Conservation (phyloP, 2,329 filamentous ascomycete genomes). For the Xylaria digitata region DNA sequence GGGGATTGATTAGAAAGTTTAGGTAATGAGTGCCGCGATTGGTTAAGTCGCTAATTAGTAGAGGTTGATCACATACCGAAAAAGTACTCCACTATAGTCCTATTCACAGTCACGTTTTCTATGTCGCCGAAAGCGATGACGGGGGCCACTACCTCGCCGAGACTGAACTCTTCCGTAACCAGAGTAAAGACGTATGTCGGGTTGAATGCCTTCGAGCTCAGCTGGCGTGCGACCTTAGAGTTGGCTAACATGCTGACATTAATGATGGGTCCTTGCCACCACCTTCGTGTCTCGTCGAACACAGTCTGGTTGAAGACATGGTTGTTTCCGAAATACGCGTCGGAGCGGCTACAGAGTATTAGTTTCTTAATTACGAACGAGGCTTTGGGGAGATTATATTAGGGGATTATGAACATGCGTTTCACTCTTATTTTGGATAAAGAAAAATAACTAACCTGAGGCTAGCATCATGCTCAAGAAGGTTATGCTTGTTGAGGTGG, state of each 20-base stretch:
- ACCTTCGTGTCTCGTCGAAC: conserved; percentile 58
- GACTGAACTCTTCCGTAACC: conserved; percentile 55
- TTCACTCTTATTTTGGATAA: neutral
- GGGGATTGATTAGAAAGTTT: neutral
- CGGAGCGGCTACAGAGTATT: conserved; percentile 54
- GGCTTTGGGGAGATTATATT: neutral
- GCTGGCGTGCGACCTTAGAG: conserved; percentile 22
- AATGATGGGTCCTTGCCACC: conserved; percentile 59
- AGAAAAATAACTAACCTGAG: conserved; percentile 49
- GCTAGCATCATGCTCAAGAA: conserved; percentile 62
- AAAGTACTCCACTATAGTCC: conserved; percentile 57
- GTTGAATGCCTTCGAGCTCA: conserved; percentile 31
- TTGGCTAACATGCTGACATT: conserved; percentile 56
- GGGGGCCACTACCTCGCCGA: conserved; percentile 63
- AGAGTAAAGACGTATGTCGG: conserved; percentile 25
- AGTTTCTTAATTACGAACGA: neutral
- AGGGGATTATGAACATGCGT: neutral
- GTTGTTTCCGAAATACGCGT: conserved; percentile 63
- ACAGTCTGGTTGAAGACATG: conserved; percentile 63
- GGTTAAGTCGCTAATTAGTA: neutral
- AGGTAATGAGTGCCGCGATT: too few species aligned
- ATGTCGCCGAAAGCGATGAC: conserved; percentile 63
- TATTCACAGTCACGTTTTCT: conserved; percentile 53
- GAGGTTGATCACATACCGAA: conserved; percentile 51
- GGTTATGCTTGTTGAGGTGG: conserved; percentile 57